Percentiles rank a stretch among this genome's conserved stretches.
These are phyloP conservation scores for Corylus heterophylla DNA, from an alignment of 306 rosid species.

Conservation along the genomic window DNA sequence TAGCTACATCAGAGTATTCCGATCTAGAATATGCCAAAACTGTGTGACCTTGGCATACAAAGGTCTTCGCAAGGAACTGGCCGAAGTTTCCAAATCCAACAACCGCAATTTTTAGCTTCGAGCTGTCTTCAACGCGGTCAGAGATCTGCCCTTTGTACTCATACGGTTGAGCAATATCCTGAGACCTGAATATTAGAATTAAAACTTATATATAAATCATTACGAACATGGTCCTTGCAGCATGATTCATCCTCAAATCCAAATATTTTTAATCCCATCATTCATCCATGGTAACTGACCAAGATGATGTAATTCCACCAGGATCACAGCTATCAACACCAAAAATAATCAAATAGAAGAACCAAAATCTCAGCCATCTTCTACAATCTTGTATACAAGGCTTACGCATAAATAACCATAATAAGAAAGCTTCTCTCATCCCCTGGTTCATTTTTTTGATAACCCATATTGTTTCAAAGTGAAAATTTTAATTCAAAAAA, in stretches of 20 bases:
- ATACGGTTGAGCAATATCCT: conserved; percentile 19
- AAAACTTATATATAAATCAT: conserved; percentile 17
- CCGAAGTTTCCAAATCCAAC: conserved; percentile 93
- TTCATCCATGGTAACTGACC: neutral
- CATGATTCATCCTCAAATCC: neutral
- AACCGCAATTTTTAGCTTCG: conserved; percentile 70
- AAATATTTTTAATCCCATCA: neutral
- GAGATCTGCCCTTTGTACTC: conserved; percentile 24
- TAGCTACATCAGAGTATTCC: conserved; percentile 66
- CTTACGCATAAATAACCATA: neutral
- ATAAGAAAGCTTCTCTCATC: neutral
- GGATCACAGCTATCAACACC: neutral
- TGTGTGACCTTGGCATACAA: conserved; percentile 66
- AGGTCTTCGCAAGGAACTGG: conserved; percentile 78
- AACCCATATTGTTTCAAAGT: neutral
- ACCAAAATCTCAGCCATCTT: neutral
- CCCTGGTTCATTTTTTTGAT: neutral
- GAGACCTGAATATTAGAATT: conserved; percentile 35
- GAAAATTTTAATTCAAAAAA: too few species aligned
- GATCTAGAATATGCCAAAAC: conserved; percentile 80
- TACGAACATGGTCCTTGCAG: neutral
- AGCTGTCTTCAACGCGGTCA: conserved; percentile 29
- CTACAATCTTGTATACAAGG: neutral
- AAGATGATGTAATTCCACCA: neutral
- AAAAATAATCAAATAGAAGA: neutral